A percentile compares a stretch with the other conserved stretches of the same genome.
phyloP scores from a whole-genome alignment of 805 yeast genomes.

The Candida insectalens region DNA sequence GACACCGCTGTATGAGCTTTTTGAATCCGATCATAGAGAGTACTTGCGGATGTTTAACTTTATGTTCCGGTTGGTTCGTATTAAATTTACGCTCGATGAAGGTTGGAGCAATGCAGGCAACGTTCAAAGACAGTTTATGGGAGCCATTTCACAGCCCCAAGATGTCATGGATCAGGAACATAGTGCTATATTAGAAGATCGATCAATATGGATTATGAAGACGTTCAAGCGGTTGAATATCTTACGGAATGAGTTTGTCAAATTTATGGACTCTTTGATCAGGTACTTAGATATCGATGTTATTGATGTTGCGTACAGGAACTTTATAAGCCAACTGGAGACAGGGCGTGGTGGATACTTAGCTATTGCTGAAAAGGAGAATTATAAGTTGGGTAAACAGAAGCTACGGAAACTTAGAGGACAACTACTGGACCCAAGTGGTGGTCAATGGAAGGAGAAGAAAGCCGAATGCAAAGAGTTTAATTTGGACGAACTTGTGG shows the following conservation, averaged over 20 bases:
- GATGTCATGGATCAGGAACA: background rate
- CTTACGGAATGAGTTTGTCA: constrained; percentile 29
- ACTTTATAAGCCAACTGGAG: constrained; percentile 17
- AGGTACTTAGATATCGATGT: constrained; percentile 36
- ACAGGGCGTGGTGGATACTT: constrained; percentile 4
- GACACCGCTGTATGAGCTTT: constrained; percentile 43
- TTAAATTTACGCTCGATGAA: constrained; percentile 38
- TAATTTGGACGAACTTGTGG: constrained; percentile 41
- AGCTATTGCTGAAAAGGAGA: constrained; percentile 5
- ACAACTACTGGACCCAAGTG: background rate
- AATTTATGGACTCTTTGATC: constrained; percentile 31
- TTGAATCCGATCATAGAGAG: constrained; percentile 43
- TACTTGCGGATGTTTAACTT: constrained; percentile 80
- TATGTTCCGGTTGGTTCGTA: constrained; percentile 68
- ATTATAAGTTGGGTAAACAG: constrained; percentile 6
- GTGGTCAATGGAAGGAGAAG: background rate
- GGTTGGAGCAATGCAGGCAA: constrained; percentile 35
- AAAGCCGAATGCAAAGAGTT: constrained; percentile 6
- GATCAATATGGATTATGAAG: constrained; percentile 15
- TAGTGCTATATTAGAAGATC: constrained; percentile 8
- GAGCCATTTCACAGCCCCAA: constrained; percentile 6
- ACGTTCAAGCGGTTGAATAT: constrained; percentile 24
- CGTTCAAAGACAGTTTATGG: constrained; percentile 20
- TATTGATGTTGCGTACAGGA: constrained; percentile 29
- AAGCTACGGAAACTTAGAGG: background rate